These are phyloP conservation scores for Trichoderma sp. DNA, from an alignment of 2,329 filamentous ascomycete genomes.

Conservation along the genomic window DNA sequence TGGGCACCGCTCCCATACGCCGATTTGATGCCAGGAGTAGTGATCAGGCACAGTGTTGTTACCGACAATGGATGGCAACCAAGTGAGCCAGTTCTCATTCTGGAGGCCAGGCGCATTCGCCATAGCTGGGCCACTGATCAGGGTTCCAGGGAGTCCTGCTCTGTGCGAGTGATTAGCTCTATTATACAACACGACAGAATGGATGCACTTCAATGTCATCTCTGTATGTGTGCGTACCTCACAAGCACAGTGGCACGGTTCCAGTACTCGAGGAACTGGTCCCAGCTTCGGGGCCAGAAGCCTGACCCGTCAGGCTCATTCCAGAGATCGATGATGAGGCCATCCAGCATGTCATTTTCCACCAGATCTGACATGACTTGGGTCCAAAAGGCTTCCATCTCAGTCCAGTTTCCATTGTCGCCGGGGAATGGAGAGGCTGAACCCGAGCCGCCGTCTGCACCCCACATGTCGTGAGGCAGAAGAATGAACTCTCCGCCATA, in stretches of 20 bases:
- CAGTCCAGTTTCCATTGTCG: neutral
- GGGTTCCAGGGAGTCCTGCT: neutral
- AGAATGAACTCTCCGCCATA: neutral
- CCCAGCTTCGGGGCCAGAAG: neutral
- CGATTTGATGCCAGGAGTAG: neutral
- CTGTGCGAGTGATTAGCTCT: neutral
- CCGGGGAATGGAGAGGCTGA: neutral
- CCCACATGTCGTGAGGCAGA: neutral
- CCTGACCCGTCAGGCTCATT: neutral
- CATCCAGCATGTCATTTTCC: neutral
- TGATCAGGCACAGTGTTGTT: neutral
- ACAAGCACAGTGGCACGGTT: neutral
- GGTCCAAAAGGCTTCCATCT: neutral
- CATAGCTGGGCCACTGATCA: neutral
- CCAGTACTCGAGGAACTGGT: neutral
- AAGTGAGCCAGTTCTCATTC: neutral
- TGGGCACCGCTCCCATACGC: neutral
- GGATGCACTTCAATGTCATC: too few relatives aligned
- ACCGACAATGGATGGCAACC: neutral
- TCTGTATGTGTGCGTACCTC: neutral
- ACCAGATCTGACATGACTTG: neutral
- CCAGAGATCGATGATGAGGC: neutral
- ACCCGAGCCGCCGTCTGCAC: neutral
- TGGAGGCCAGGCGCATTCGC: neutral
- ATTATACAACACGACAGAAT: neutral